These are phyloP conservation scores for Alloascoidea hylecoeti DNA, from an alignment of 805 yeast species.

Conservation along the genomic window DNA sequence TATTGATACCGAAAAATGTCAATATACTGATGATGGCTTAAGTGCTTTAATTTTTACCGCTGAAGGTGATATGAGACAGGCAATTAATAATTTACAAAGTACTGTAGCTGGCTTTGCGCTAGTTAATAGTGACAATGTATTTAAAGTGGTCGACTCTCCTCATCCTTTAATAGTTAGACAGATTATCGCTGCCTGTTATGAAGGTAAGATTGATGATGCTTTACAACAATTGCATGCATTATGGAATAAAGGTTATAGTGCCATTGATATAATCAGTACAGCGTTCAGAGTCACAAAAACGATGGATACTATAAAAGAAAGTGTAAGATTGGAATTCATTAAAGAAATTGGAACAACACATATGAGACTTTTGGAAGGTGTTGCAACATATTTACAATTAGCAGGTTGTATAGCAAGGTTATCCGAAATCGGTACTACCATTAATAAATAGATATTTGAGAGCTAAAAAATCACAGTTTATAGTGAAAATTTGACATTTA, in stretches of 20 bases:
- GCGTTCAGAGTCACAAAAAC: constrained; percentile 80
- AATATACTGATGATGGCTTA: constrained; percentile 79
- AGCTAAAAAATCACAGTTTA: too few species aligned
- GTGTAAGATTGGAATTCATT: constrained; percentile 57
- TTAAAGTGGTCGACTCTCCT: constrained; percentile 91
- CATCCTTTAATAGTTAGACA: constrained; percentile 78
- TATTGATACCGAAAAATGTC: constrained; percentile 51
- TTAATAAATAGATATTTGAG: too few species aligned
- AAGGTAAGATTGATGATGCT: constrained; percentile 40
- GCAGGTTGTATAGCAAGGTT: constrained; percentile 66
- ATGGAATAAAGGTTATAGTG: constrained; percentile 87
- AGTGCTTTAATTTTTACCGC: constrained; percentile 90
- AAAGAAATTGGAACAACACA: constrained; percentile 84
- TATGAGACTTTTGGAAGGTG: constrained; percentile 89
- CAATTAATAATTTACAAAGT: constrained; percentile 85
- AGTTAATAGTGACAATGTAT: constrained; percentile 87
- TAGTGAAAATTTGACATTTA: too few species aligned
- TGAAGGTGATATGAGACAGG: constrained; percentile 99
- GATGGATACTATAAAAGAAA: constrained; percentile 46
- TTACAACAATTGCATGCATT: constrained; percentile 47
- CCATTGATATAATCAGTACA: constrained; percentile 85
- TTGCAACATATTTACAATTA: constrained; percentile 72
- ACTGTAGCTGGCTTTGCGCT: constrained; percentile 88
- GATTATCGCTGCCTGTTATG: constrained; percentile 33
- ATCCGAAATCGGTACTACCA: neutral